Percentiles rank a stretch among this genome's conserved stretches.
Conservation (phyloP, 345 rosid genomes). For the Aquilaria malaccensis region DNA sequence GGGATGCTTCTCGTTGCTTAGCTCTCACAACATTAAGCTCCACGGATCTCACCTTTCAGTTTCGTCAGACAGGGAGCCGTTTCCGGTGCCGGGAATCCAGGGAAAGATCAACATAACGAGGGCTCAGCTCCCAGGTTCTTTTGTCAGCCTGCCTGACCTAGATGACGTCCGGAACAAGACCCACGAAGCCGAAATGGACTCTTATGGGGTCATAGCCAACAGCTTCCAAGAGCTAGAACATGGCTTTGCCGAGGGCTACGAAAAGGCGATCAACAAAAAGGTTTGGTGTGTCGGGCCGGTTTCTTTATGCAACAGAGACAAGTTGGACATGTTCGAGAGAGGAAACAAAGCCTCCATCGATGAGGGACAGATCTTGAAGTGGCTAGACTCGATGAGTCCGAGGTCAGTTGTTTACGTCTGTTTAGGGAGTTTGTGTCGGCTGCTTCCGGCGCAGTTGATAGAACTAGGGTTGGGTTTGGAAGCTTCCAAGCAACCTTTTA, state of each 20-base stretch:
- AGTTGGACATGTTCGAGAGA: constrained; percentile 46
- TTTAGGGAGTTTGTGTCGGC: constrained; percentile 70
- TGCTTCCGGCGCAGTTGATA: constrained; percentile 49
- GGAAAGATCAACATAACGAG: constrained; percentile 33
- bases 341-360: constrained; percentile 54
- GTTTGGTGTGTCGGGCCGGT: constrained; percentile 89
- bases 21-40: constrained; percentile 41
- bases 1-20: constrained; percentile 59
- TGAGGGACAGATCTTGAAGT: constrained; percentile 33
- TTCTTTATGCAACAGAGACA: constrained; percentile 39
- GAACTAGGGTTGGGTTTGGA: constrained; percentile 62
- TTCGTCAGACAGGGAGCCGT: constrained; percentile 44
- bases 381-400: constrained; percentile 46
- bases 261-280: constrained; percentile 34
- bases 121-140: constrained; percentile 55
- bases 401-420: constrained; percentile 68
- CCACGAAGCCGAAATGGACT: constrained; percentile 49
- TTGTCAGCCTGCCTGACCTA: constrained; percentile 36
- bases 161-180: constrained; percentile 55
- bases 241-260: constrained; percentile 36
- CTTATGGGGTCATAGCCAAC: constrained; percentile 60
- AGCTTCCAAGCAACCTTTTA: constrained; percentile 54
- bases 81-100: constrained; percentile 49
- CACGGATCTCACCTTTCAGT: constrained; percentile 31
- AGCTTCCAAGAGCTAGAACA: constrained; percentile 57